A percentile compares a stretch with the other conserved stretches of the same genome.
Evolutionary conservation across 2,329 filamentous ascomycete species (phyloP).

Genomic region (Penicillium nordicum): DNA sequence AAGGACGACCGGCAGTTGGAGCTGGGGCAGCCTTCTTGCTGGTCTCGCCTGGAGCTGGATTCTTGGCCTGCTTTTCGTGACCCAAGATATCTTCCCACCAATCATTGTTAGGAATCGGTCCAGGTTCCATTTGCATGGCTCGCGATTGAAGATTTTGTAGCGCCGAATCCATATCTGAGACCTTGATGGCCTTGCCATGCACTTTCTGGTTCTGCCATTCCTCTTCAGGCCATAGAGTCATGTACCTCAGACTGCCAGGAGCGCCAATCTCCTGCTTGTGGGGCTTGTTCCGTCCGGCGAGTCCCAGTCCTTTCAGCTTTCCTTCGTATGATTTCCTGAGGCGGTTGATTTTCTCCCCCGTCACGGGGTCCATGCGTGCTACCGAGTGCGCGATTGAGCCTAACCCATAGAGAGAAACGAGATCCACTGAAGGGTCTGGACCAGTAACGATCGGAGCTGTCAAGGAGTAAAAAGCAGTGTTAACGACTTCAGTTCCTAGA

Average conservation of each 20-base stretch:
- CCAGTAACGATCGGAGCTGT: constrained; percentile 49
- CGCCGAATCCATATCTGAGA: constrained; percentile 41
- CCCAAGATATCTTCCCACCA: constrained; percentile 50
- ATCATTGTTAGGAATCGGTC: constrained; percentile 44
- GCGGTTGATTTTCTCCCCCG: constrained; percentile 64
- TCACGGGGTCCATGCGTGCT: constrained; percentile 56
- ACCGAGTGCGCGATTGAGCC: constrained; percentile 56
- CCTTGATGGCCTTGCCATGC: constrained; percentile 45
- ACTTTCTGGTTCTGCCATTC: constrained; percentile 52
- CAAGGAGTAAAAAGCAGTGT: constrained; percentile 35
- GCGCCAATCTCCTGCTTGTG: constrained; percentile 43
- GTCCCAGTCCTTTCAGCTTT: constrained; percentile 46
- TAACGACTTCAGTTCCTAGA: constrained; percentile 40
- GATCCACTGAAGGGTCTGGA: constrained; percentile 57
- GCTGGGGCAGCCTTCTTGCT: constrained; percentile 31
- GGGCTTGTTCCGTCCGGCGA: constrained; percentile 49
- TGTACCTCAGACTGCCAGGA: constrained; percentile 38
- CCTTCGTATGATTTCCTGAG: constrained; percentile 55
- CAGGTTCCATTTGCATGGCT: constrained; percentile 49
- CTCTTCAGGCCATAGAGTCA: constrained; percentile 50
- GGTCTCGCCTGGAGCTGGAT: constrained; percentile 26
- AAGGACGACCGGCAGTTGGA: constrained; percentile 22
- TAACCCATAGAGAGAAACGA: constrained; percentile 58
- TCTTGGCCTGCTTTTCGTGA: constrained; percentile 45
- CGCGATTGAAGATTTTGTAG: constrained; percentile 41